Evolutionary conservation across 2,329 filamentous ascomycete species (phyloP), one percentile per base, ranked within the genome.

Genomic region (Xylaria sp.): DNA sequence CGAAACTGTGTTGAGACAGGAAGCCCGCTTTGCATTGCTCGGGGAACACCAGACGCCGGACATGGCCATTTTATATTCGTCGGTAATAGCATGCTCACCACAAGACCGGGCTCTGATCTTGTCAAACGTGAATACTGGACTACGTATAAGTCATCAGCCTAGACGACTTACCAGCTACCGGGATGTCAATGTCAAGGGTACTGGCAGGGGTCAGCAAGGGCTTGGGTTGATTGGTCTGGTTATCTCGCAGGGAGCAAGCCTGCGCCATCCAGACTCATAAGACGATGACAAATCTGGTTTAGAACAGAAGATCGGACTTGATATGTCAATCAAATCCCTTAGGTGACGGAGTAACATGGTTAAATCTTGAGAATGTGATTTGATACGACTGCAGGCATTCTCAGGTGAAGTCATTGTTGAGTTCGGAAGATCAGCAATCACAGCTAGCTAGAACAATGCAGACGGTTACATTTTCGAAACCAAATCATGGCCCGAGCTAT

Each of bases 21-120:
- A 66, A 33, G n/a, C n/a, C 28, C 33, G n/a, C 41, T 66, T 55
- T 59, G 46, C 41, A 39, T 58, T 20, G 8, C 23, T n/a, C 31
- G 18, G 12, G 39, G 33, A 51, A 62, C 46, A 56, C 52, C 39
- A 25, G 48, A n/a, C 58, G 67, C 20, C 20, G 55, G 51, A 13
- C 28, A 10, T 10, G 23, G 57, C 28, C 55, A 58, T 70, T 71
- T 66, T 71, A 68, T 68, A 66, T 46, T 49, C 56, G 39, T 62
- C 12, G 9, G 52, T 15, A 31, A 43, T 28, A 31, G 12, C 25
- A 41, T 49, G 20, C 15, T 58, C n/a, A 28, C 25, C n/a, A 31
- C n/a, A 25, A 61, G 25, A 54, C 13, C 15, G 20, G 25, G n/a
- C 51, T 20, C 46, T 9, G 62, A 41, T 57, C 6, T 36, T 66